phyloP scores from a whole-genome alignment of 2,329 filamentous ascomycete species.

The Coniochaeta pulveracea region DNA sequence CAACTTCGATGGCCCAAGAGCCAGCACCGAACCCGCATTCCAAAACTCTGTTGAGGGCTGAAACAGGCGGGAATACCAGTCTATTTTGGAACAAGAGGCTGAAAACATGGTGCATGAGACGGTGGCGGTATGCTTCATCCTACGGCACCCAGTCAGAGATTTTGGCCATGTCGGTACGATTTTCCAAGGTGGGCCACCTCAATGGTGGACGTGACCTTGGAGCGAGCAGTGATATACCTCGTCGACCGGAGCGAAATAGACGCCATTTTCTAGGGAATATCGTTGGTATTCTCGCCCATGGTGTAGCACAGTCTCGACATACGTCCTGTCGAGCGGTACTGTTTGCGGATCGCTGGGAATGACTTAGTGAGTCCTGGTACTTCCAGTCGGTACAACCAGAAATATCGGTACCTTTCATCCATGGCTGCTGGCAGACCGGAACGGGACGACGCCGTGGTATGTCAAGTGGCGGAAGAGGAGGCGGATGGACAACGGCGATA shows the following conservation, averaged over 20 bases:
- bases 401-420: conserved; percentile 14
- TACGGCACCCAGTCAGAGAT: conserved; percentile 22
- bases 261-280: conserved; percentile 51
- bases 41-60: conserved; percentile 44
- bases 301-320: conserved; percentile 46
- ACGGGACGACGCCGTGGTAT: too few relatives aligned
- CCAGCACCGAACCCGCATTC: conserved; percentile 66
- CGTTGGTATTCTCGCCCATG: conserved; percentile 57
- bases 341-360: conserved; percentile 31
- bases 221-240: conserved; percentile 39
- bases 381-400: neutral
- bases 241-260: conserved; percentile 60
- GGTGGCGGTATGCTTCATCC: conserved; percentile 58
- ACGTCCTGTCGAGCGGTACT: conserved; percentile 43
- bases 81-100: conserved; percentile 53
- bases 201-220: neutral
- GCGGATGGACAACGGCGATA: too few relatives aligned
- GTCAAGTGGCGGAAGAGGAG: too few relatives aligned
- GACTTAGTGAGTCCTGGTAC: conserved; percentile 8
- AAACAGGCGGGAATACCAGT: conserved; percentile 59
- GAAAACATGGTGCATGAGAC: conserved; percentile 52
- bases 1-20: conserved; percentile 59
- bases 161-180: conserved; percentile 10
- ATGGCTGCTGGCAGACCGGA: too few relatives aligned
- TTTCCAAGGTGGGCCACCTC: too few relatives aligned